Evolutionary conservation across 2,329 filamentous ascomycete genomes (phyloP).

Genomic region (Venturia carpophila): DNA sequence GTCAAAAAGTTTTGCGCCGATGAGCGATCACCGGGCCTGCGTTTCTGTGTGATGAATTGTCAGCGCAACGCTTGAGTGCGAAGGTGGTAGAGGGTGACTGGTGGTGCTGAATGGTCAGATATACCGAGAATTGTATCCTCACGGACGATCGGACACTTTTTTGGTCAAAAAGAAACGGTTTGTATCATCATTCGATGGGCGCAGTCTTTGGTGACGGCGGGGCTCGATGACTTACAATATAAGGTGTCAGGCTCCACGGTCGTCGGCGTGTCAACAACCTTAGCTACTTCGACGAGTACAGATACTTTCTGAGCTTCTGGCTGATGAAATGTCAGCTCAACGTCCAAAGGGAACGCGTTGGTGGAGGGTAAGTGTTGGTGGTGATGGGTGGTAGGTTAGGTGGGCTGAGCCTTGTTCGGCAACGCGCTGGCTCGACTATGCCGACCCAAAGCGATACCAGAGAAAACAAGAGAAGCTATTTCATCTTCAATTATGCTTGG

Average conservation of each 20-base stretch:
- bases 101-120: background rate
- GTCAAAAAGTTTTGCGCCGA: too few species aligned
- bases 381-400: background rate
- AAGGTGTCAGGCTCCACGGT: background rate
- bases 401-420: background rate
- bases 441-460: background rate
- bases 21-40: too few species aligned
- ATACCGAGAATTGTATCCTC: background rate
- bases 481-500: background rate
- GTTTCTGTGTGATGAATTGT: too few species aligned
- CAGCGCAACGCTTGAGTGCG: too few species aligned
- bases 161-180: background rate
- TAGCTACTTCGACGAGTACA: background rate
- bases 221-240: background rate
- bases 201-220: background rate
- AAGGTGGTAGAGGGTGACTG: background rate
- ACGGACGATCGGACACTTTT: background rate
- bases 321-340: background rate
- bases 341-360: background rate
- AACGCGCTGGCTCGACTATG: background rate
- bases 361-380: background rate
- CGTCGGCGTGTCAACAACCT: background rate
- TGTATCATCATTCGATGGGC: background rate
- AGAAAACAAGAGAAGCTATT: conserved; percentile 4
- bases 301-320: background rate